Conservation (phyloP, 768 basidiomycete genomes). For the Gyrodon lividus region DNA sequence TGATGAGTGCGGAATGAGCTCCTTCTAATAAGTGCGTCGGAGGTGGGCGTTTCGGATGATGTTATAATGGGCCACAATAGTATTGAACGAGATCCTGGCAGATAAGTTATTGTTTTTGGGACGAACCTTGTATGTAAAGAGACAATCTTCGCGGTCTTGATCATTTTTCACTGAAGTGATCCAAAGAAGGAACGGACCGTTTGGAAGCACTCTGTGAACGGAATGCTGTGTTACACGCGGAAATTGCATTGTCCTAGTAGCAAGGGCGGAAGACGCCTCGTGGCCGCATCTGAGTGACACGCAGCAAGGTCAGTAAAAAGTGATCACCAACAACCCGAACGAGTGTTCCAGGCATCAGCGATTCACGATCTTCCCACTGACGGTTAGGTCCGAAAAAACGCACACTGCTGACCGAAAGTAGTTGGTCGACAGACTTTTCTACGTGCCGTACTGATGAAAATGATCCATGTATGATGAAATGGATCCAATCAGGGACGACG, state of each 20-base stretch:
- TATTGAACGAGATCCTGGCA: conserved; percentile 21
- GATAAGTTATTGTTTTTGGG: conserved; percentile 19
- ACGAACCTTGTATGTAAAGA: conserved; percentile 20
- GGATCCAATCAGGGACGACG: neutral
- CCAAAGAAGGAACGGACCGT: conserved; percentile 18
- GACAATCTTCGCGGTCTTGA: conserved; percentile 30
- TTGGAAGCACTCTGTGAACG: conserved; percentile 8
- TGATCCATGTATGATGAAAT: neutral
- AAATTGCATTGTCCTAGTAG: conserved; percentile 28
- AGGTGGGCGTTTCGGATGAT: conserved; percentile 28
- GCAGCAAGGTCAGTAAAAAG: conserved; percentile 13
- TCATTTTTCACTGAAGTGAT: conserved; percentile 7
- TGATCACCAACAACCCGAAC: conserved; percentile 11
- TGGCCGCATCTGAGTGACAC: conserved; percentile 15
- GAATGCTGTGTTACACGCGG: conserved; percentile 30
- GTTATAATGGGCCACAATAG: conserved; percentile 20
- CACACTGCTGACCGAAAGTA: conserved; percentile 2
- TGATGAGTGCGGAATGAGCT: conserved; percentile 27
- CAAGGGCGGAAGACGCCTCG: conserved; percentile 20
- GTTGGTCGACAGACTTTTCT: neutral
- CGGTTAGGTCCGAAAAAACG: conserved; percentile 8
- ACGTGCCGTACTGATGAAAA: conserved; percentile 1
- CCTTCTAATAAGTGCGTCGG: conserved; percentile 32
- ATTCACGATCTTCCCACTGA: conserved; percentile 20
- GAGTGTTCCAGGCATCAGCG: neutral